Percentiles rank a stretch among this genome's conserved stretches.
Evolutionary conservation across 2,329 filamentous ascomycete species (phyloP).

Genomic region (Calonectria crousiana): DNA sequence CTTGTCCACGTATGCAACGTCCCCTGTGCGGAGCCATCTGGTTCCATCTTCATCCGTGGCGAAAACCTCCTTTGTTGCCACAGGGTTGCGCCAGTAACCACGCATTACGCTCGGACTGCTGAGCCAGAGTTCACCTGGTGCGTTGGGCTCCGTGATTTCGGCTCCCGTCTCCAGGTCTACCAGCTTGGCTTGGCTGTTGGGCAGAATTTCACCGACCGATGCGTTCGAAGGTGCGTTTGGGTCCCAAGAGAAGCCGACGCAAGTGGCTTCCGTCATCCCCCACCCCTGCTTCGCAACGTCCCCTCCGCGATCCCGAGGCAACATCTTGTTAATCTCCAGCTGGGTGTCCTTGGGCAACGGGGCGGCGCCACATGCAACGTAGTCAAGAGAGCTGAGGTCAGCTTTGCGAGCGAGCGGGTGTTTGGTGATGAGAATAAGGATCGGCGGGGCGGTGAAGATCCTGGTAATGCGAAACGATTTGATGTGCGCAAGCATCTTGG

Average conservation of each 20-base stretch:
- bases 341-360: constrained; percentile 70
- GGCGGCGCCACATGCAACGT: constrained; percentile 75
- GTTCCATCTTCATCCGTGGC: constrained; percentile 60
- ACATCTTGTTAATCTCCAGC: constrained; percentile 60
- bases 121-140: constrained; percentile 80
- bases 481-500: constrained; percentile 76
- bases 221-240: constrained; percentile 63
- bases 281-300: constrained; percentile 74
- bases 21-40: constrained; percentile 81
- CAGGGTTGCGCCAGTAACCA: constrained; percentile 80
- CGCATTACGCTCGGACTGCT: constrained; percentile 79
- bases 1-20: constrained; percentile 75
- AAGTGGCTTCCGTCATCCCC: constrained; percentile 90
- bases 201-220: constrained; percentile 52
- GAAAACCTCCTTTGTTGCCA: constrained; percentile 73
- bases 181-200: constrained; percentile 68
- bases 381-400: constrained; percentile 75
- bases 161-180: constrained; percentile 67
- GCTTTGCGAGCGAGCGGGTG: constrained; percentile 73
- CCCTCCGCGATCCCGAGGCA: constrained; percentile 49
- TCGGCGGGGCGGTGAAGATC: constrained; percentile 78
- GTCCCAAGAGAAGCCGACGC: constrained; percentile 75
- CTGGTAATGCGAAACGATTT: constrained; percentile 76
- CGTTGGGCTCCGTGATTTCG: constrained; percentile 62
- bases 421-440: constrained; percentile 80